Conservation (phyloP, 176 grass and related monocot species). For the Saccharum officinarum region DNA sequence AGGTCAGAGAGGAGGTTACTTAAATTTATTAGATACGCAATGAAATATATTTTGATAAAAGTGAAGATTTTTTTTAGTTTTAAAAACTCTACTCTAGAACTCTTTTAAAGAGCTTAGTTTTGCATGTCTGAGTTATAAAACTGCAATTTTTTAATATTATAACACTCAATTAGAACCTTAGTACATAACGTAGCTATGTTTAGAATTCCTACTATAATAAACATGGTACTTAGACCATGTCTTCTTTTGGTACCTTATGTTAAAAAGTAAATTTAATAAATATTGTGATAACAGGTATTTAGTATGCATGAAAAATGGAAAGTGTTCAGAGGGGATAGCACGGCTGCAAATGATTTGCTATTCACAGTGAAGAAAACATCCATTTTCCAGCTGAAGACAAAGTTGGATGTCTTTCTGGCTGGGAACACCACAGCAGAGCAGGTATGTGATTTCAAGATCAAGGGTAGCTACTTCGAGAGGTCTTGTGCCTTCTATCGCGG, state of each 20-base stretch:
- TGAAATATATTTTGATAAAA: too few relatives aligned
- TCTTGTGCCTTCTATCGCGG: neutral
- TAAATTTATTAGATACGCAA: too few relatives aligned
- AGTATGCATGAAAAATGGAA: conserved; percentile 45
- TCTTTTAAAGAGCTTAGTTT: too few relatives aligned
- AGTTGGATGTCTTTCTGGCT: conserved; percentile 49
- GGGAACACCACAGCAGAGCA: conserved; percentile 23
- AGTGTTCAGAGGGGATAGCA: conserved; percentile 63
- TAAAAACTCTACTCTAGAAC: too few relatives aligned
- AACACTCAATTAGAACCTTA: too few relatives aligned
- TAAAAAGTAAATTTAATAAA: neutral
- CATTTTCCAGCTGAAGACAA: conserved; percentile 44
- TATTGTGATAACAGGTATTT: conserved; percentile 11
- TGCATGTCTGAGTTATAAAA: too few relatives aligned
- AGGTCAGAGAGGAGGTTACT: too few relatives aligned
- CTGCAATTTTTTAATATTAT: too few relatives aligned
- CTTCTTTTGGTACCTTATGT: neutral
- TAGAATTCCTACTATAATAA: too few relatives aligned
- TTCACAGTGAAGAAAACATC: conserved; percentile 55
- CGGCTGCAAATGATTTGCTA: conserved; percentile 23
- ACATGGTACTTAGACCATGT: too few relatives aligned
- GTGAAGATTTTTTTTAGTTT: too few relatives aligned
- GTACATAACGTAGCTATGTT: too few relatives aligned
- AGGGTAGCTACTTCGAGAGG: neutral
- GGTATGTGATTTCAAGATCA: neutral